Conservation (phyloP, 768 basidiomycete species). For the Tricholoma sp. region DNA sequence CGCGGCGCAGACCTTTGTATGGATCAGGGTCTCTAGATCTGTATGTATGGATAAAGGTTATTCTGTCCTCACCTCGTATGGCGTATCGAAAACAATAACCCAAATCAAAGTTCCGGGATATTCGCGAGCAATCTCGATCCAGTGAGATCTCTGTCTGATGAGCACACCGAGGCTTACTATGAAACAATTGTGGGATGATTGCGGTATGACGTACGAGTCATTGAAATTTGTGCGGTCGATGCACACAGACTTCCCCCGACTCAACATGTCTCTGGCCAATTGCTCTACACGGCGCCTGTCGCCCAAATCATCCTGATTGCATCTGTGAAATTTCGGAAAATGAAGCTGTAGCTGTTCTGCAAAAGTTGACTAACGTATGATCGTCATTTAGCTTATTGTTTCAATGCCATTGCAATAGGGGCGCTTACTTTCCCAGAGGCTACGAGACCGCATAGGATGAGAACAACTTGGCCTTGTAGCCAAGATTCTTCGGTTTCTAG, state of each 20-base stretch:
- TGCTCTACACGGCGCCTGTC: constrained; percentile 60
- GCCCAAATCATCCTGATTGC: constrained; percentile 80
- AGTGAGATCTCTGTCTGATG: constrained; percentile 61
- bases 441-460: constrained; percentile 71
- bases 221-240: constrained; percentile 79
- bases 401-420: not conserved
- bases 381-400: constrained; percentile 1
- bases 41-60: not conserved
- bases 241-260: constrained; percentile 63
- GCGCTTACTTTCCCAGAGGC: constrained; percentile 64
- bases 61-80: constrained; percentile 54
- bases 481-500: constrained; percentile 15
- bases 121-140: constrained; percentile 68
- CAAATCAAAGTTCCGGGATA: constrained; percentile 61
- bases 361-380: constrained; percentile 49
- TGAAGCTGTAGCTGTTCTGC: constrained; percentile 61
- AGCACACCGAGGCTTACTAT: not conserved
- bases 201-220: constrained; percentile 40
- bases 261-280: constrained; percentile 46
- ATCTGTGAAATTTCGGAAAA: constrained; percentile 59
- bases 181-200: constrained; percentile 6
- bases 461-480: constrained; percentile 42
- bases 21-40: constrained; percentile 12
- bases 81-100: constrained; percentile 75
- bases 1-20: constrained; percentile 51